Evolutionary conservation across 1,284 basidiomycete species (phyloP).

Genomic region (Apiotrichum laibachii): DNA sequence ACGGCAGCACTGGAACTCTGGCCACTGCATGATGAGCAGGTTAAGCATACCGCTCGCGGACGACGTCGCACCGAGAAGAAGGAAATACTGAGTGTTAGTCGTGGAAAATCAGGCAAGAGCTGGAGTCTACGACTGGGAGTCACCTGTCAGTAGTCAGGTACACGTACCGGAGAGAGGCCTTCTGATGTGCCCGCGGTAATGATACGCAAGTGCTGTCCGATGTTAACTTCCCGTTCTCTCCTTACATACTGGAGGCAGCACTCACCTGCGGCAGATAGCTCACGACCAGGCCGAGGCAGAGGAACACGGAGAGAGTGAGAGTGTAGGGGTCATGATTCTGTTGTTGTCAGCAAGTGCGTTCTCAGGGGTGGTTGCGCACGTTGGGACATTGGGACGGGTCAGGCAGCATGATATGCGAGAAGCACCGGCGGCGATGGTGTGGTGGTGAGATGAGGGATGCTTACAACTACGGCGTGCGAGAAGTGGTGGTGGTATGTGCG

Average conservation of each 20-base stretch:
- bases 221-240: not conserved
- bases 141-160: too few relatives aligned
- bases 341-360: not conserved
- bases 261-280: slow-evolving; percentile 85
- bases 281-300: slow-evolving; percentile 75
- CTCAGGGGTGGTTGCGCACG: slow-evolving; percentile 12
- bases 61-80: slow-evolving; percentile 87
- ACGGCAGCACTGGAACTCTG: slow-evolving; percentile 75
- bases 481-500: not conserved
- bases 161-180: slow-evolving; percentile 71
- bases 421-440: too few relatives aligned
- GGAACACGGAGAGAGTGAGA: slow-evolving; percentile 66
- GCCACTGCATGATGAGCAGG: slow-evolving; percentile 88
- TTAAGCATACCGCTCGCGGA: slow-evolving; percentile 77
- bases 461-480: too few relatives aligned
- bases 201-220: slow-evolving; percentile 31
- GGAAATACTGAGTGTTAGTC: slow-evolving; percentile 60
- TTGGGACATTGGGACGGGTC: slow-evolving; percentile 16
- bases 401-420: not conserved
- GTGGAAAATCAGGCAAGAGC: too few relatives aligned
- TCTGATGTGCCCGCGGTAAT: slow-evolving; percentile 68
- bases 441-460: too few relatives aligned
- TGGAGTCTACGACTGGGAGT: too few relatives aligned
- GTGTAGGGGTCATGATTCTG: slow-evolving; percentile 46
- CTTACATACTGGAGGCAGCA: slow-evolving; percentile 5